phyloP scores from a whole-genome alignment of 2,329 filamentous ascomycete genomes.

The Lasiodiplodia sp. region DNA sequence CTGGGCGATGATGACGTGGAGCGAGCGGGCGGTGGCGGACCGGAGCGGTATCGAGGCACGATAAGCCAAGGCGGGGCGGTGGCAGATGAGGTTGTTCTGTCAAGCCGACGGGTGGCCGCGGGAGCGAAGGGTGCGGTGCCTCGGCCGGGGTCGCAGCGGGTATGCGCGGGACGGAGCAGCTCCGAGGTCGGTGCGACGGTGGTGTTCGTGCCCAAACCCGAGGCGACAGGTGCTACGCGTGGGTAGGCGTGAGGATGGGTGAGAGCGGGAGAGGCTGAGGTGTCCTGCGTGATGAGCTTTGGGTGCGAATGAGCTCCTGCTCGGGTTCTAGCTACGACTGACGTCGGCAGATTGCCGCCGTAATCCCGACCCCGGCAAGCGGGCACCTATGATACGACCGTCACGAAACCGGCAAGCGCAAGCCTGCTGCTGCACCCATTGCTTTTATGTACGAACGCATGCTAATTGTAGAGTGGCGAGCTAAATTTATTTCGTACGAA shows the following conservation, averaged over 20 bases:
- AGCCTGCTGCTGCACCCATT: not conserved
- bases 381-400: not conserved
- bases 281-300: conserved; percentile 1
- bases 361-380: not conserved
- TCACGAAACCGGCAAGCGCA: not conserved
- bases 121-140: not conserved
- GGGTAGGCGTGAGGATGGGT: not conserved
- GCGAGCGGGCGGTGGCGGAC: conserved; percentile 3
- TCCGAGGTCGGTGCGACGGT: conserved; percentile 16
- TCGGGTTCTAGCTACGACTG: not conserved
- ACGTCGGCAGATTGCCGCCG: conserved; percentile 13
- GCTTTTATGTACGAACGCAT: not conserved
- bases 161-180: not conserved
- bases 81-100: conserved; percentile 11
- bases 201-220: not conserved
- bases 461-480: conserved; percentile 2
- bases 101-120: conserved; percentile 19
- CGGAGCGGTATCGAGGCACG: conserved; percentile 2
- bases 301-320: not conserved
- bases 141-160: conserved; percentile 15
- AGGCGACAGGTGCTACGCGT: not conserved
- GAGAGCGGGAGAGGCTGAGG: not conserved
- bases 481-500: not conserved
- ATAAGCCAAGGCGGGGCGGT: conserved; percentile 14
- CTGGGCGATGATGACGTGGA: conserved; percentile 1